Evolutionary conservation across 2,329 filamentous ascomycete genomes (phyloP).

Genomic region (Colletotrichum filicis): DNA sequence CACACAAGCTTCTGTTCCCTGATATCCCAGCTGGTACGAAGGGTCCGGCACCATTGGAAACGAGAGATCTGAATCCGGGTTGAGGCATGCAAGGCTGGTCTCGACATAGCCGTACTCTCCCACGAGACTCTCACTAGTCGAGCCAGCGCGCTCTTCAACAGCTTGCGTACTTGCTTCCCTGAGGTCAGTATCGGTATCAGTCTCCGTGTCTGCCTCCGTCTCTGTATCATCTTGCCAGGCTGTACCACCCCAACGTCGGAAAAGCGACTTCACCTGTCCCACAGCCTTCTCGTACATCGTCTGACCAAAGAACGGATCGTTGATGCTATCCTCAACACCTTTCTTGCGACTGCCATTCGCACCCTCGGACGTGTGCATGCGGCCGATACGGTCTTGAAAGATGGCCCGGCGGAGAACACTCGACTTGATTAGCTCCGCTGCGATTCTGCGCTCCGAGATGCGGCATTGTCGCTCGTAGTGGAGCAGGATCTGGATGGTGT

Average conservation of each 20-base stretch:
- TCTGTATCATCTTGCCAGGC: not conserved
- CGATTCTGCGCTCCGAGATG: conserved; percentile 19
- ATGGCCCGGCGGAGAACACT: conserved; percentile 20
- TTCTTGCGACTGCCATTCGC: too few species aligned
- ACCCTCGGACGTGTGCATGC: not conserved
- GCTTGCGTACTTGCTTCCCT: not conserved
- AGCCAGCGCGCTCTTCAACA: not conserved
- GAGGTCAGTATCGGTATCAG: not conserved
- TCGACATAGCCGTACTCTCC: too few species aligned
- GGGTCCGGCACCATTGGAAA: too few species aligned
- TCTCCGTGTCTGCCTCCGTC: not conserved
- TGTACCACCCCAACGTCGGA: not conserved
- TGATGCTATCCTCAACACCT: not conserved
- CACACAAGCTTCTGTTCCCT: too few species aligned
- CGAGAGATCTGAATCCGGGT: too few species aligned
- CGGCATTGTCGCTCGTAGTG: conserved; percentile 23
- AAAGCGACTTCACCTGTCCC: not conserved
- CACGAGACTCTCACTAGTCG: not conserved
- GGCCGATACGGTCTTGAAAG: conserved; percentile 14
- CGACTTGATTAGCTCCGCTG: conserved; percentile 12
- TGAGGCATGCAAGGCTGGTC: too few species aligned
- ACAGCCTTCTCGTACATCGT: conserved; percentile 1
- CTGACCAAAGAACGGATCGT: not conserved
- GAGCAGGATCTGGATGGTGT: conserved; percentile 7
- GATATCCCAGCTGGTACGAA: not conserved